These are phyloP conservation scores for Drechslerella stenobrocha DNA, from an alignment of 2,329 filamentous ascomycete genomes.

Conservation along the genomic window DNA sequence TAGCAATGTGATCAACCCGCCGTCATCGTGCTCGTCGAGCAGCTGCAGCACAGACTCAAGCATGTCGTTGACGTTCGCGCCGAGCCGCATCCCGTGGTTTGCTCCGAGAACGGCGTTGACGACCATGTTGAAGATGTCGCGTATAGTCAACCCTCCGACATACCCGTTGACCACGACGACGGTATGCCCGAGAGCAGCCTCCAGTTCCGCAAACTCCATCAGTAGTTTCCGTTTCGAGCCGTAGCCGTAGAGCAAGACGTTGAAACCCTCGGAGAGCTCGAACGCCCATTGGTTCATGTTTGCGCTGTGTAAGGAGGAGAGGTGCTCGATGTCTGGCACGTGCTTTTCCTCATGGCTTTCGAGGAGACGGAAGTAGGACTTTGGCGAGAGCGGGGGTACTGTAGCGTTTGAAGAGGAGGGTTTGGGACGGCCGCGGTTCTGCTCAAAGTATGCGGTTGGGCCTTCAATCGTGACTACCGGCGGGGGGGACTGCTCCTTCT, in stretches of 20 bases:
- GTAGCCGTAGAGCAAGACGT: constrained; percentile 87
- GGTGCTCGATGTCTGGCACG: constrained; percentile 67
- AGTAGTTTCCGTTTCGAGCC: constrained; percentile 82
- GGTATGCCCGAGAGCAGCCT: constrained; percentile 64
- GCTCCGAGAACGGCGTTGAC: constrained; percentile 64
- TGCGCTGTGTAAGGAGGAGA: constrained; percentile 74
- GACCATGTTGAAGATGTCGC: constrained; percentile 71
- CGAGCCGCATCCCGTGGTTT: constrained; percentile 54
- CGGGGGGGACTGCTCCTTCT: constrained; percentile 59
- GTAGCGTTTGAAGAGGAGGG: constrained; percentile 82
- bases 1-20: constrained; percentile 65
- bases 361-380: constrained; percentile 80
- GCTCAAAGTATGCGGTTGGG: constrained; percentile 90
- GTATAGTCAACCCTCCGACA: constrained; percentile 66
- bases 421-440: constrained; percentile 68
- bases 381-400: constrained; percentile 77
- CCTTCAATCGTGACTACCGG: constrained; percentile 80
- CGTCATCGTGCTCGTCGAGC: constrained; percentile 64
- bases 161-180: constrained; percentile 88
- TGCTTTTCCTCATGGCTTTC: constrained; percentile 70
- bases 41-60: constrained; percentile 57
- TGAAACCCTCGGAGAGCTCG: constrained; percentile 83
- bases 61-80: constrained; percentile 54
- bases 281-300: constrained; percentile 92
- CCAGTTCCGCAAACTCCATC: constrained; percentile 66